Base-by-base conservation (phyloP, 352 stramenopile genomes). In the Globisporangium iwayamae region DNA sequence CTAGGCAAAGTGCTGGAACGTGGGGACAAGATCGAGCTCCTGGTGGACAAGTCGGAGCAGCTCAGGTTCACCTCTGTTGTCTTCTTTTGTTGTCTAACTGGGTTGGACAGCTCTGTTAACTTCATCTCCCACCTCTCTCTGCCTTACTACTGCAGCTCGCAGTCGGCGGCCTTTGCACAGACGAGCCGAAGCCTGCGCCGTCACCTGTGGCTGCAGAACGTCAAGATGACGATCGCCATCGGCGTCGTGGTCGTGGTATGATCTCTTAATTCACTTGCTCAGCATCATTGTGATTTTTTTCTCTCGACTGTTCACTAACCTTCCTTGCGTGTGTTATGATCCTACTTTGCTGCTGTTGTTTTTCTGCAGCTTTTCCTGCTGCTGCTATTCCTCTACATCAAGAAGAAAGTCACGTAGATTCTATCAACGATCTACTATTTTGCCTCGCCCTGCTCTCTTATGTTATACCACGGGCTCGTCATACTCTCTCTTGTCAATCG, bases 151-250 rank as follows among this genome's bases (percentile, higher is more conserved):
- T 47, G 25, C 20, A 95, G 87, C 57, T 91, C 83, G 30, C 87
- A 92, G 55, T 92, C 87, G 0, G 72, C 85, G 34, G 83, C 82
- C 2, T 96, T 96, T 70, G 85, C 85, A 20, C 78, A 94, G 60
- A 91, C 85, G n/a, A 96, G 85, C 62, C 82, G 74, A 54, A 89
- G 75, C 58, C 73, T 96, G 6, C 87, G 85, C 8, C 85, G 85
- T 25, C 81, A 91, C 50, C 65, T 96, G 32, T 96, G 87, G 87
- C 81, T 87, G 72, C 80, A 96, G 66, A 96, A 96, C 56, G 69
- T 96, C 34, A 96, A 96, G 72, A 89, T 94, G 84, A 94, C 83
- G 61, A 84, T 93, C 65, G 81, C 83, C 16, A 89, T 91, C 38
- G 81, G 74, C 58, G 70, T 88, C 59, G 67, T 91, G 38, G 70